These are phyloP conservation scores for Plasmodium gallinaceum DNA, from an alignment of 169 alveolate genomes.

Conservation along the genomic window DNA sequence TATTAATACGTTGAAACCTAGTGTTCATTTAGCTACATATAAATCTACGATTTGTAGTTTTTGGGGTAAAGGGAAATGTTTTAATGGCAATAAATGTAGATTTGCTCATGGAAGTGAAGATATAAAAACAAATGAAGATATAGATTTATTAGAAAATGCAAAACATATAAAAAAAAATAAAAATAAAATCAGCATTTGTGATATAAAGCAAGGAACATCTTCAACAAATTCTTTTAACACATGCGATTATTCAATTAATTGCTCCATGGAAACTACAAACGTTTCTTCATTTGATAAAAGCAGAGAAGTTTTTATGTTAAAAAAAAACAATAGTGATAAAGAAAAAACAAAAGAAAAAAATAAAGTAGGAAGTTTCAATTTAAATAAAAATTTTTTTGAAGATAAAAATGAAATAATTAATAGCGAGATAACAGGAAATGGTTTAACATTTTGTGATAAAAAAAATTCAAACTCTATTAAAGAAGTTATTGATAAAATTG, in stretches of 20 bases:
- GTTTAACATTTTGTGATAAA: conserved; percentile 17
- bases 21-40: conserved; percentile 81
- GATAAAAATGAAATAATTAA: conserved; percentile 9
- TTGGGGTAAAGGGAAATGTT: conserved; percentile 84
- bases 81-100: conserved; percentile 82
- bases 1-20: conserved; percentile 79
- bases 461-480: conserved; percentile 29
- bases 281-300: conserved; percentile 57
- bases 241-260: conserved; percentile 42
- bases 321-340: neutral
- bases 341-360: conserved; percentile 2
- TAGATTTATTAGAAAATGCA: conserved; percentile 5
- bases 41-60: conserved; percentile 82
- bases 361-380: conserved; percentile 6
- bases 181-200: conserved; percentile 20
- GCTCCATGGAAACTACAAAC: conserved; percentile 60
- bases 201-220: conserved; percentile 62
- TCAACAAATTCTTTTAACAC: conserved; percentile 67
- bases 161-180: conserved; percentile 45
- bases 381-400: neutral
- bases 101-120: conserved; percentile 84
- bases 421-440: conserved; percentile 4
- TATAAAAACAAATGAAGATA: conserved; percentile 50
- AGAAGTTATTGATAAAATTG: conserved; percentile 48
- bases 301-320: conserved; percentile 11